Base-by-base conservation (phyloP, 805 yeast species). In the Dipodascus albidus region DNA sequence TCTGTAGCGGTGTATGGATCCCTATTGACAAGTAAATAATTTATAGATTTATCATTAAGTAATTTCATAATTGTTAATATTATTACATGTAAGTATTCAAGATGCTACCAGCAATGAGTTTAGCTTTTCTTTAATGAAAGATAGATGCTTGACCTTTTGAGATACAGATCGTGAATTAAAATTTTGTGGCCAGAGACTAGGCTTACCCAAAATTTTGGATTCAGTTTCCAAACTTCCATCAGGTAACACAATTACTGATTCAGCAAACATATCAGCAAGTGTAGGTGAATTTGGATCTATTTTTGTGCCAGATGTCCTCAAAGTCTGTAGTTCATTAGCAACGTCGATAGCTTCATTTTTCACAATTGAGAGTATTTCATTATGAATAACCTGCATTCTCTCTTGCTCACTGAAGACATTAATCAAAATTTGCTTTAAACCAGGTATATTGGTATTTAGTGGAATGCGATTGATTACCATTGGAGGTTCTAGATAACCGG, bases 1-100 rank as follows among this genome's bases (percentile, higher is more conserved):
- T 85, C 35, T 86, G 95, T 66, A 93, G 93, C 0, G 85, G 87
- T 41, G 75, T 81, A 2, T 85, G 91, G 91, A 22, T 47, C 17
- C 17, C 17, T 6, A 38, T 38, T 11, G 44, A 38, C 6, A 27
- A 27, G 33, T 27, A 27, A 27, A 27, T 27, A 27, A 6, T 27
- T 27, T 11, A 27, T 27, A 27, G 33, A 27, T n/a, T n/a, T n/a
- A n/a, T n/a, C n/a, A n/a, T n/a, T n/a, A n/a, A n/a, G n/a, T n/a
- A n/a, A n/a, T n/a, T n/a, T n/a, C n/a, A n/a, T n/a, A n/a, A 27
- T 27, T 27, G 33, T 27, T 27, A 27, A 27, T 27, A 27, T 27
- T 27, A 6, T 27, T 27, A 27, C 33, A 27, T 27, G 11, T n/a
- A n/a, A n/a, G n/a, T n/a, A n/a, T n/a, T 27, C 33, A 27, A 6